phyloP scores from a whole-genome alignment of 1,284 basidiomycete genomes.

The Austroboletus novae-zelandiae region DNA sequence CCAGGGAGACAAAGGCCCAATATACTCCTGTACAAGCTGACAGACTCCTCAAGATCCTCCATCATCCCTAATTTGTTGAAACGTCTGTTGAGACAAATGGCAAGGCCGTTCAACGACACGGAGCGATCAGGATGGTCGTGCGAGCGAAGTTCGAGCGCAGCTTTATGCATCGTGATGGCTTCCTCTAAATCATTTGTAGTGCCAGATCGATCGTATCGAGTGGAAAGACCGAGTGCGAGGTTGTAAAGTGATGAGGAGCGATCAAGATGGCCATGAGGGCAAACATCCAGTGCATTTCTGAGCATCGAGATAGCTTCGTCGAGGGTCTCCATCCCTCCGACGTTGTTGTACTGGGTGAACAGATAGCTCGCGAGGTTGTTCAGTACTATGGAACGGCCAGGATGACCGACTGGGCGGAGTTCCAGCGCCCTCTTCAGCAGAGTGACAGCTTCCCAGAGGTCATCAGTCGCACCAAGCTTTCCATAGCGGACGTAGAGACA shows the following conservation, averaged over 20 bases:
- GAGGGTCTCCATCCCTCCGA: neutral
- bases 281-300: neutral
- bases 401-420: constrained; percentile 2
- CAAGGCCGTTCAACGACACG: constrained; percentile 1
- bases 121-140: neutral
- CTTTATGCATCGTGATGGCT: neutral
- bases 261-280: neutral
- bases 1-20: neutral
- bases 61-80: neutral
- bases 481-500: neutral
- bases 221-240: neutral
- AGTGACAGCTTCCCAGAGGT: neutral
- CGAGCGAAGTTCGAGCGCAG: constrained; percentile 1
- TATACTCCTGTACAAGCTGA: neutral
- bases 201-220: neutral
- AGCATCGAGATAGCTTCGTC: neutral
- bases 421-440: neutral
- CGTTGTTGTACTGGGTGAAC: neutral
- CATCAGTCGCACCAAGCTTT: neutral
- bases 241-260: neutral
- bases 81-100: neutral
- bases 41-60: constrained; percentile 3
- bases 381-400: neutral
- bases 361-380: constrained; percentile 2
- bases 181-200: neutral